A percentile compares a stretch with the other conserved stretches of the same genome.
These are phyloP conservation scores for Hypoxylon sp. DNA, from an alignment of 2,329 filamentous ascomycete species.

Conservation along the genomic window DNA sequence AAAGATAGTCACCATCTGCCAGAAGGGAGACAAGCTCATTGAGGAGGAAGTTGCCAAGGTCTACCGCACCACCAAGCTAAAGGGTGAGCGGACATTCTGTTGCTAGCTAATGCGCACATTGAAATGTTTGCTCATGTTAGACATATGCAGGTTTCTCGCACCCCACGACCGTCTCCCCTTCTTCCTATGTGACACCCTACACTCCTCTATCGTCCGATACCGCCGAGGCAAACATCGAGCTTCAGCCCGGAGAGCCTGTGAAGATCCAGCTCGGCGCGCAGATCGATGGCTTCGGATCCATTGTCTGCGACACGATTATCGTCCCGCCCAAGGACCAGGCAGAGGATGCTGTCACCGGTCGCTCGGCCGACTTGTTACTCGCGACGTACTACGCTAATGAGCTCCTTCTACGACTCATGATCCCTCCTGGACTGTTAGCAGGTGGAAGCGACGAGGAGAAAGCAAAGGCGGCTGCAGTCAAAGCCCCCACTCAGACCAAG, in stretches of 20 bases:
- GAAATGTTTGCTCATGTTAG: conserved; percentile 41
- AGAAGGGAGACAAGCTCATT: conserved; percentile 94
- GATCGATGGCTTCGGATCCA: conserved; percentile 96
- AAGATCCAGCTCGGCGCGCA: conserved; percentile 99
- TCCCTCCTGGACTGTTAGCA: conserved; percentile 88
- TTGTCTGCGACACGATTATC: conserved; percentile 93
- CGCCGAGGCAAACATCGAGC: conserved; percentile 81
- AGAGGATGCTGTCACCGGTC: conserved; percentile 76
- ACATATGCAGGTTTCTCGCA: conserved; percentile 79
- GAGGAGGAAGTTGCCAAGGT: conserved; percentile 95
- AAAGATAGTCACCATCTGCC: conserved; percentile 94
- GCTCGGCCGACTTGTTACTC: conserved; percentile 86
- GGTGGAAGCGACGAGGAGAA: conserved; percentile 93
- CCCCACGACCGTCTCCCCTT: conserved; percentile 94
- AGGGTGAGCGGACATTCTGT: conserved; percentile 70
- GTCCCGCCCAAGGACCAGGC: conserved; percentile 73
- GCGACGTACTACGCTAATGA: conserved; percentile 97
- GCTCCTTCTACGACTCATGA: conserved; percentile 88
- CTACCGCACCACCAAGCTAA: conserved; percentile 99
- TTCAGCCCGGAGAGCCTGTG: conserved; percentile 88
- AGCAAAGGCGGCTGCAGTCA: conserved; percentile 86
- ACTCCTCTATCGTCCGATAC: conserved; percentile 90
- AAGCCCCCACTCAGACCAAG: conserved; percentile 85
- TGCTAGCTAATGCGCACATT: conserved; percentile 4
- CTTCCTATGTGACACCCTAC: conserved; percentile 95